These are phyloP conservation scores for Fusarium sp. DNA, from an alignment of 2,329 filamentous ascomycete species.

Conservation along the genomic window DNA sequence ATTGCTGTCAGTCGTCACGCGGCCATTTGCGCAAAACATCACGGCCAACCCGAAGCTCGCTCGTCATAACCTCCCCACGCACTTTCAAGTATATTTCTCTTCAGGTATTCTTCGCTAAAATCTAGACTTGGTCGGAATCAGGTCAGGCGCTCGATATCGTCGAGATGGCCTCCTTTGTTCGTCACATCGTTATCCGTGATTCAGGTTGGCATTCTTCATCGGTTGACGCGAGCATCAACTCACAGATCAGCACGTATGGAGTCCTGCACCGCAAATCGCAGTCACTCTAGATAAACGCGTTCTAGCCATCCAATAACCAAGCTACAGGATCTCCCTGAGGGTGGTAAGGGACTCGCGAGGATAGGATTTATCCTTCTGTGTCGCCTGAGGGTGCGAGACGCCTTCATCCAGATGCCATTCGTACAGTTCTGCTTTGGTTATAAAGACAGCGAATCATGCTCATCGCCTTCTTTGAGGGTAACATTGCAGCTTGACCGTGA, in stretches of 20 bases:
- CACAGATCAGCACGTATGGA: background rate
- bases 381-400: background rate
- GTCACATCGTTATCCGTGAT: background rate
- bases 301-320: background rate
- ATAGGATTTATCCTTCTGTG: background rate
- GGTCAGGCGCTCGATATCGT: background rate
- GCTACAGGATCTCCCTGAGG: background rate
- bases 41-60: background rate
- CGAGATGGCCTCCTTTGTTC: background rate
- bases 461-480: background rate
- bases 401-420: background rate
- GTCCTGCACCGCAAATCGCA: background rate
- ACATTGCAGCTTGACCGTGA: background rate
- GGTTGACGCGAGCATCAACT: background rate
- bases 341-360: background rate
- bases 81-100: rapidly evolving
- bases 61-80: background rate
- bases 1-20: background rate
- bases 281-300: background rate
- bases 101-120: no score
- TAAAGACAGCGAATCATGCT: background rate
- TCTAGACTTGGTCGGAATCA: no score
- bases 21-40: background rate
- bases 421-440: background rate
- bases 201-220: background rate